Conservation (phyloP, 306 rosid genomes). For the Clitoria ternatea region DNA sequence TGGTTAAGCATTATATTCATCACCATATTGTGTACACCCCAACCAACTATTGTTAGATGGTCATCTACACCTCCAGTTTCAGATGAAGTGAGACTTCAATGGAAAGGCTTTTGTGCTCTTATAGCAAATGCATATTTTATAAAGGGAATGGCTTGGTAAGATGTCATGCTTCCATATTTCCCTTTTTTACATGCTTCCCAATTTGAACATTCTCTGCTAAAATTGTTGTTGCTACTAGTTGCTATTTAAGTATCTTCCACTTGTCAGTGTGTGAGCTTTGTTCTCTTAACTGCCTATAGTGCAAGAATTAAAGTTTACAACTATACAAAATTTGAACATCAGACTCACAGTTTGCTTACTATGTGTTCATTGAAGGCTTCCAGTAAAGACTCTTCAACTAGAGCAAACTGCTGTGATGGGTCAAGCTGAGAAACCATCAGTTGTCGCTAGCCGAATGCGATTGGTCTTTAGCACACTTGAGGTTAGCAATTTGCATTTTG, state of each 20-base stretch:
- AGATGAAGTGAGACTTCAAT: constrained; percentile 80
- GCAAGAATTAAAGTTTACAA: not conserved
- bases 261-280: not conserved
- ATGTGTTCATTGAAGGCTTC: constrained; percentile 66
- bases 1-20: constrained; percentile 94
- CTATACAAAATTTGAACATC: not conserved
- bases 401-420: constrained; percentile 95
- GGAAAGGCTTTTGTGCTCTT: constrained; percentile 98
- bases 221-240: not conserved
- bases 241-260: not conserved
- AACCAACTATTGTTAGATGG: constrained; percentile 94
- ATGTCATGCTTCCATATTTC: constrained; percentile 2
- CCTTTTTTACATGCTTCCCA: not conserved
- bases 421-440: constrained; percentile 79
- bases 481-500: constrained; percentile 44
- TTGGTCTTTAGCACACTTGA: constrained; percentile 90
- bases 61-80: constrained; percentile 86
- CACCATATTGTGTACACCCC: constrained; percentile 96
- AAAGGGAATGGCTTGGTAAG: constrained; percentile 99
- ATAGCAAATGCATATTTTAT: constrained; percentile 90
- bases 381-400: constrained; percentile 92
- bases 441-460: constrained; percentile 93
- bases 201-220: not conserved
- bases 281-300: not conserved
- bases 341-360: not conserved